Conservation (phyloP, 345 rosid species). For the Combretum micranthum region DNA sequence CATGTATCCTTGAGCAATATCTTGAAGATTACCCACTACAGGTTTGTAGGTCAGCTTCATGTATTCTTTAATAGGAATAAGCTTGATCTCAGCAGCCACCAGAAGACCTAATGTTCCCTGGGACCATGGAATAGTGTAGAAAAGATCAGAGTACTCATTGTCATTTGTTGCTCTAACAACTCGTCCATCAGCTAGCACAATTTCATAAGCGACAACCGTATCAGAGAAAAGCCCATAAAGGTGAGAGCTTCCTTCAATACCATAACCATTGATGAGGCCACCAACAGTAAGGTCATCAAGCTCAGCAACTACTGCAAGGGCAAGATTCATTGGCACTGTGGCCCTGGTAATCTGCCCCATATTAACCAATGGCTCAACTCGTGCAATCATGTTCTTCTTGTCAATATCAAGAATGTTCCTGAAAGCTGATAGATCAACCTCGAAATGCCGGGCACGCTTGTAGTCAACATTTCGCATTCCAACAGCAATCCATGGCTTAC, state of each 20-base stretch:
- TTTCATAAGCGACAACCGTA: conserved; percentile 93
- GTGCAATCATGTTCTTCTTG: conserved; percentile 83
- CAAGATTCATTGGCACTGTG: conserved; percentile 82
- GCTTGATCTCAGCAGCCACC: conserved; percentile 89
- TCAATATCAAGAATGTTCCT: conserved; percentile 78
- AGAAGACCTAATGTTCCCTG: conserved; percentile 98
- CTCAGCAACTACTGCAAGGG: conserved; percentile 99
- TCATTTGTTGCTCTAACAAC: conserved; percentile 94
- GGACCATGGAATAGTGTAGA: conserved; percentile 94
- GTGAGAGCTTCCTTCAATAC: conserved; percentile 99
- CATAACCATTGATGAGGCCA: conserved; percentile 97
- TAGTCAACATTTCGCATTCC: conserved; percentile 99
- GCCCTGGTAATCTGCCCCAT: conserved; percentile 96
- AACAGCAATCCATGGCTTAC: conserved; percentile 98
- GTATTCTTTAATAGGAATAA: conserved; percentile 81
- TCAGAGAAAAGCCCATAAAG: conserved; percentile 91
- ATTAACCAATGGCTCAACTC: conserved; percentile 94
- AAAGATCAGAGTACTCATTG: conserved; percentile 86
- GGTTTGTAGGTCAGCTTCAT: conserved; percentile 95
- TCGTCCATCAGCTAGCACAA: conserved; percentile 76
- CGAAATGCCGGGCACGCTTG: conserved; percentile 90
- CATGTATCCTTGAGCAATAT: conserved; percentile 70
- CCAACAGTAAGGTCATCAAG: conserved; percentile 99
- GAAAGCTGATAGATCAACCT: conserved; percentile 84
- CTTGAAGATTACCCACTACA: conserved; percentile 55